Conservation (phyloP, 2,329 filamentous ascomycete species). For the Zasmidium citrigriseum region DNA sequence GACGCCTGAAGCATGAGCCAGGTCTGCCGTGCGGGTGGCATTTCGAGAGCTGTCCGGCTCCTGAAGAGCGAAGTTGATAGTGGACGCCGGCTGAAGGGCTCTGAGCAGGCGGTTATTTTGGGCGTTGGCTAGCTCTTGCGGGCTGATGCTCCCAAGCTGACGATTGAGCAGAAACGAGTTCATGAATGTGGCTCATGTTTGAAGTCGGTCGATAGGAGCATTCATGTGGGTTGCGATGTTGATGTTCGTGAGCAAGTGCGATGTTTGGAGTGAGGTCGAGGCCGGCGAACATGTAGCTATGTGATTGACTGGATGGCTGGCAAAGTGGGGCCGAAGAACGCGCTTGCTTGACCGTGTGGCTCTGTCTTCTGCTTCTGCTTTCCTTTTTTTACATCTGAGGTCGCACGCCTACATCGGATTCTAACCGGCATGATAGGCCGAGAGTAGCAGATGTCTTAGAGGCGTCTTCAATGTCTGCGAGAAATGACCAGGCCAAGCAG, state of each 20-base stretch:
- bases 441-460: too few relatives aligned
- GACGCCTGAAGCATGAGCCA: constrained; percentile 70
- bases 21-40: constrained; percentile 1
- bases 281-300: not conserved
- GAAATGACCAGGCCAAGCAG: too few relatives aligned
- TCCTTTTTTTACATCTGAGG: too few relatives aligned
- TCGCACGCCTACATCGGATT: too few relatives aligned
- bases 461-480: too few relatives aligned
- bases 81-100: constrained; percentile 67
- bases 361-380: not conserved
- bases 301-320: not conserved
- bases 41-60: constrained; percentile 38
- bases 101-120: constrained; percentile 67
- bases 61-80: constrained; percentile 70
- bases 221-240: not conserved
- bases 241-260: not conserved
- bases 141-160: constrained; percentile 67
- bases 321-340: not conserved
- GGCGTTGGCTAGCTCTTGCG: constrained; percentile 64
- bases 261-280: not conserved
- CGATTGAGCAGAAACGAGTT: constrained; percentile 75
- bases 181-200: constrained; percentile 49
- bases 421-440: too few relatives aligned
- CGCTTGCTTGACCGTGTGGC: too few relatives aligned
- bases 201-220: not conserved